Evolutionary conservation across 176 grass and related monocot genomes (phyloP).

Genomic region (Leersia perrieri): DNA sequence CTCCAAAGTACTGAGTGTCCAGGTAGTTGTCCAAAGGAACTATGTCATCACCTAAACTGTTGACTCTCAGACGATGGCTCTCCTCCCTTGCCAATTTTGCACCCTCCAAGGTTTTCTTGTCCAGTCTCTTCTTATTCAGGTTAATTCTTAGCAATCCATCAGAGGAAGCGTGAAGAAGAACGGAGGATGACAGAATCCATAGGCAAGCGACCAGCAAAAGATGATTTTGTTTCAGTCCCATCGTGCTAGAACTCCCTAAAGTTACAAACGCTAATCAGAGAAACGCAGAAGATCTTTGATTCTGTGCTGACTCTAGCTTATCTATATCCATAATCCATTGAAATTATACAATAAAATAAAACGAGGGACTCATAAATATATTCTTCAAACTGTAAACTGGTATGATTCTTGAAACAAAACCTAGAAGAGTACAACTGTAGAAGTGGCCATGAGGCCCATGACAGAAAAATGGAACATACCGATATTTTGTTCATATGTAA

Average conservation of each 20-base stretch:
- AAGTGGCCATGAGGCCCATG: background rate
- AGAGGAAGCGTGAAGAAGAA: slow-evolving; percentile 43
- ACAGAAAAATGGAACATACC: background rate
- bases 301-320: background rate
- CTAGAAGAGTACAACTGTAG: background rate
- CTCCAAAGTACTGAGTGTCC: slow-evolving; percentile 82
- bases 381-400: background rate
- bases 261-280: background rate
- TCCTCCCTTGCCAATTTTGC: slow-evolving; percentile 47
- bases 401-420: background rate
- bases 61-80: slow-evolving; percentile 15
- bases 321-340: too few species aligned
- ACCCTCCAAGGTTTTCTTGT: slow-evolving; percentile 46
- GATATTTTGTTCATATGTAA: background rate
- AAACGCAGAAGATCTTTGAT: background rate
- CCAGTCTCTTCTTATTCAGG: slow-evolving; percentile 65
- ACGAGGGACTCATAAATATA: background rate
- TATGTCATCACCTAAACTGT: slow-evolving; percentile 44
- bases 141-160: slow-evolving; percentile 66
- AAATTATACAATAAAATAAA: background rate
- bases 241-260: slow-evolving; percentile 21
- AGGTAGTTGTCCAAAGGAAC: slow-evolving; percentile 79
- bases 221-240: slow-evolving; percentile 51
- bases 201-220: slow-evolving; percentile 48
- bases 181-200: slow-evolving; percentile 46